These are phyloP conservation scores for Physaria fendleri DNA, from an alignment of 345 rosid species.

Conservation along the genomic window DNA sequence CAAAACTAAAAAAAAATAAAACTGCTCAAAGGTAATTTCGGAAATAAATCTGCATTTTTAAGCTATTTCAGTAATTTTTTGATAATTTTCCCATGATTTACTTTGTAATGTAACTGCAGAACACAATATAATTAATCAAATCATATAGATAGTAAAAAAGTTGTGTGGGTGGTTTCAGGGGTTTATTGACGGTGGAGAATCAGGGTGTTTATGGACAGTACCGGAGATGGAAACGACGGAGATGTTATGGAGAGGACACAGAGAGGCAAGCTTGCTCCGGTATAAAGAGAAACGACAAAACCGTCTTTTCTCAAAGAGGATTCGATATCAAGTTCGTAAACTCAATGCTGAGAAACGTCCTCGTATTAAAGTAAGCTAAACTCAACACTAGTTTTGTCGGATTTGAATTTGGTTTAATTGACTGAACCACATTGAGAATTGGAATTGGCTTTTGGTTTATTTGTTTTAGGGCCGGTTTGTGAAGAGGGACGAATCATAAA, in stretches of 20 bases:
- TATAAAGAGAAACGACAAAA: constrained; percentile 86
- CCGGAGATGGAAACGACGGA: constrained; percentile 49
- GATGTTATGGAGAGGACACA: constrained; percentile 41
- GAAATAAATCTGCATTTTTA: too few relatives aligned
- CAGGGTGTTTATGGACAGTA: constrained; percentile 44
- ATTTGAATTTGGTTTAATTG: not conserved
- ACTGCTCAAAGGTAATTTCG: too few relatives aligned
- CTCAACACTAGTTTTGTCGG: too few relatives aligned
- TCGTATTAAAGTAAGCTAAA: constrained; percentile 63
- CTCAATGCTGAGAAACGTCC: constrained; percentile 96
- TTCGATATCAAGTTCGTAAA: constrained; percentile 87
- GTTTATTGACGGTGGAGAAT: constrained; percentile 25
- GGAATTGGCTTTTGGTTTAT: not conserved
- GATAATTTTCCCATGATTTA: too few relatives aligned
- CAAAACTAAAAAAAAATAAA: too few relatives aligned
- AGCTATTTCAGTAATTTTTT: too few relatives aligned
- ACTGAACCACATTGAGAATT: not conserved
- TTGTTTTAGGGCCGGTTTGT: constrained; percentile 36
- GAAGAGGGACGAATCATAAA: constrained; percentile 21
- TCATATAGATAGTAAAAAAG: not conserved
- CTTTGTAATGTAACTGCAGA: too few relatives aligned
- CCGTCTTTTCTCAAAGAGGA: constrained; percentile 77
- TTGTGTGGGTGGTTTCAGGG: constrained; percentile 37
- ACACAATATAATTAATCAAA: not conserved
- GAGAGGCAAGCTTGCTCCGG: constrained; percentile 87